These are phyloP conservation scores for Zarea fungicola DNA, from an alignment of 2,329 filamentous ascomycete genomes.

Conservation along the genomic window DNA sequence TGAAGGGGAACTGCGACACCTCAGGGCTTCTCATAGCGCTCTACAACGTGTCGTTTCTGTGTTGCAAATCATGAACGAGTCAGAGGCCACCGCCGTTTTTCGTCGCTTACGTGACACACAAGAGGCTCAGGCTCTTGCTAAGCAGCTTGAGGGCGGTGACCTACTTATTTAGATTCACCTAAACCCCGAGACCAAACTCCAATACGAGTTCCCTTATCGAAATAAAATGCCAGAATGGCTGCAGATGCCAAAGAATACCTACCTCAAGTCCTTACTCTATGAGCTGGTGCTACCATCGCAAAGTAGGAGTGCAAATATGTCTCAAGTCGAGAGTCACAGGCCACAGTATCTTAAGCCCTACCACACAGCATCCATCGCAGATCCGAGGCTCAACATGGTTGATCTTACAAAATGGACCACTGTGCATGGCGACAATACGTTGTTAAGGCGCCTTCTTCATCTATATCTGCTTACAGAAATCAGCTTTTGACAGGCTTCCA, in stretches of 20 bases:
- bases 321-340: not conserved
- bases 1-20: not conserved
- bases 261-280: constrained; percentile 20
- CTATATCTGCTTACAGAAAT: constrained; percentile 25
- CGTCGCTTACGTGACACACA: constrained; percentile 25
- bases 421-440: constrained; percentile 25
- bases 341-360: constrained; percentile 26
- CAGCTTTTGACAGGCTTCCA: constrained; percentile 28
- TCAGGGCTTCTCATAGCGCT: not conserved
- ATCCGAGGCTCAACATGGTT: constrained; percentile 24
- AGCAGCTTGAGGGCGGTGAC: constrained; percentile 29
- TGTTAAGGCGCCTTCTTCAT: constrained; percentile 25
- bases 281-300: constrained; percentile 11
- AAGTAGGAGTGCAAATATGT: not conserved
- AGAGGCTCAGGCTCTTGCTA: constrained; percentile 25
- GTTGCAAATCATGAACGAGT: not conserved
- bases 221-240: constrained; percentile 25
- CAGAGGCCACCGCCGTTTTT: constrained; percentile 25
- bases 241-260: constrained; percentile 16
- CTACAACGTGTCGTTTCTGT: constrained; percentile 9
- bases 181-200: constrained; percentile 27
- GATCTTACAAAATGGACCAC: constrained; percentile 29
- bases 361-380: constrained; percentile 25
- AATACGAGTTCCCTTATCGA: constrained; percentile 31
- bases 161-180: constrained; percentile 30